Evolutionary conservation across 2,329 filamentous ascomycete genomes (phyloP), one percentile per base, ranked within the genome.

Genomic region (Penicillium aurantiogriseum): DNA sequence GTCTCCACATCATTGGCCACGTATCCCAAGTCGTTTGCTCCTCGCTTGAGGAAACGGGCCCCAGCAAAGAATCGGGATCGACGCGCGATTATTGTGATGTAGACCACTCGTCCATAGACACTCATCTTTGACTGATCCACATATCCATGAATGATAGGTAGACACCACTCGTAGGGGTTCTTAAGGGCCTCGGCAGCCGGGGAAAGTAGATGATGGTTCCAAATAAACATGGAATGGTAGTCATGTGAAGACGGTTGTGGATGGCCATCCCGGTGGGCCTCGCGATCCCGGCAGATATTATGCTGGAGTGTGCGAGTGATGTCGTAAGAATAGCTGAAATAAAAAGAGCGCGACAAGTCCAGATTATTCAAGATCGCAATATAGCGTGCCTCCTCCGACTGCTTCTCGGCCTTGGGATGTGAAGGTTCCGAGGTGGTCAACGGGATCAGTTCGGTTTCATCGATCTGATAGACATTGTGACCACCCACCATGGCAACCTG

Each of bases 1-100:
- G 94, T 97, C 76, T 99, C 95, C 25, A 99, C 94, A 74, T 99
- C 95, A 70, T 99, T 99, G 51, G 94, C 95, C 54, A 99, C 94
- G 71, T 96, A 96, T 15, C 94, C 93, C 56, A 92, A 74, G 72
- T 99, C 94, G 69, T 99, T 99, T 47, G 92, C 90, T 33, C 94
- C 94, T 57, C 94, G 87, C 75, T 99, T 99, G 52, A 99, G 77
- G 65, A 97, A 99, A 4, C 94, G 84, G 38, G 94, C 94, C 29
- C 94, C 94, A 3, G 94, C 94, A 74, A 97, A 99, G 74, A 91
- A 91, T 9, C 94, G 85, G 17, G 94, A 99, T 33, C 94, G 86
- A 55, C 94, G 83, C 3, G 94, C 95, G 67, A 99, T 96, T 51
- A 99, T 87, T 0, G 93, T 95, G 47, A 99, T 91, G 69, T 96